These are phyloP conservation scores for Marasmius sp. DNA, from an alignment of 1,284 basidiomycete genomes.

Conservation along the genomic window DNA sequence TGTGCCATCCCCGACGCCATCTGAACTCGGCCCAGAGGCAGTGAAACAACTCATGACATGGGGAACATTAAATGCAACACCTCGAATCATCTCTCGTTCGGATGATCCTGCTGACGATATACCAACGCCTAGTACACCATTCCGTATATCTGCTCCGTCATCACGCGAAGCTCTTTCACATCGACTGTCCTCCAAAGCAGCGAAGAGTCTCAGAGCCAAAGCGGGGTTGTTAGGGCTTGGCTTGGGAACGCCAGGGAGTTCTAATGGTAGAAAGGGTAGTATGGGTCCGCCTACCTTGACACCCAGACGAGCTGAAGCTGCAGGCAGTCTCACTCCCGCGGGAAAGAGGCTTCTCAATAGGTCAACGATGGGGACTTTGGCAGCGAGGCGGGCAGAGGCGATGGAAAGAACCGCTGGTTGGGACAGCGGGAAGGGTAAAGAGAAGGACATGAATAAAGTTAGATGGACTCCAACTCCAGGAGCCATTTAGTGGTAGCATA, in stretches of 20 bases:
- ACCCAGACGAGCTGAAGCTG: conserved; percentile 60
- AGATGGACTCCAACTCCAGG: conserved; percentile 82
- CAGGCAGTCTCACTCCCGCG: conserved; percentile 79
- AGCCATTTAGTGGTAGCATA: conserved; percentile 25
- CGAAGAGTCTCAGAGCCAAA: conserved; percentile 68
- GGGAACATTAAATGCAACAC: conserved; percentile 87
- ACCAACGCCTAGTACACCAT: conserved; percentile 57
- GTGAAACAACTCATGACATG: conserved; percentile 91
- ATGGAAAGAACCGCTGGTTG: conserved; percentile 66
- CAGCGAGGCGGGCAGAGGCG: conserved; percentile 62
- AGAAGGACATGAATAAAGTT: conserved; percentile 61
- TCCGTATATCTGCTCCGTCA: conserved; percentile 70
- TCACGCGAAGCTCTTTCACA: conserved; percentile 78
- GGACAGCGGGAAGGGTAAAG: conserved; percentile 49
- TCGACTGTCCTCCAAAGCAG: conserved; percentile 72
- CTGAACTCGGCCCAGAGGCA: conserved; percentile 71
- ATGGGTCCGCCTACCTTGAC: conserved; percentile 77
- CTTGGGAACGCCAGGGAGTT: conserved; percentile 31
- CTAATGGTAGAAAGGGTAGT: conserved; percentile 38
- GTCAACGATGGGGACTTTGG: conserved; percentile 61
- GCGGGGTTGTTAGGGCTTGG: conserved; percentile 59
- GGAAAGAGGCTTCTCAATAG: conserved; percentile 73
- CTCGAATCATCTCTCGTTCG: conserved; percentile 72
- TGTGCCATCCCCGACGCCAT: conserved; percentile 83
- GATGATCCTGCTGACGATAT: conserved; percentile 49